A percentile compares a stretch with the other conserved stretches of the same genome.
Conservation (phyloP, 179 eudicot species). For the Beta lomatogona region DNA sequence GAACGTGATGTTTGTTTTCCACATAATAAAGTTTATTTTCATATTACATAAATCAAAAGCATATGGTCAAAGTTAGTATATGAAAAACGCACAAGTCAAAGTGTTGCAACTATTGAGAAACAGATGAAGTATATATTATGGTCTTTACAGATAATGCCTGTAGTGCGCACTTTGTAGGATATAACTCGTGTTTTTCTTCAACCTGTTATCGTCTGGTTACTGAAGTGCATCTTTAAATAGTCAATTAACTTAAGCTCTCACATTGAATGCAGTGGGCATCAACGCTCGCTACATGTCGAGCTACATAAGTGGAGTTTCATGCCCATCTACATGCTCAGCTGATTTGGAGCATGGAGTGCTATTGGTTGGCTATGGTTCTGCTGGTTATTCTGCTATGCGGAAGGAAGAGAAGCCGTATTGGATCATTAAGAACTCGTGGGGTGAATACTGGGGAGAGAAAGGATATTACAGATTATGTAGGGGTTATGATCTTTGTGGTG, state of each 20-base stretch:
- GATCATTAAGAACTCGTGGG: slow-evolving; percentile 98
- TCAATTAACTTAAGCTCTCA: not conserved
- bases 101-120: no score
- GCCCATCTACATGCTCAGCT: slow-evolving; percentile 75
- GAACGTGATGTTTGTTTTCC: not conserved
- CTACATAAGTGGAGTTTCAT: slow-evolving; percentile 81
- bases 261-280: slow-evolving; percentile 68
- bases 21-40: no score
- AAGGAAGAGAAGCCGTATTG: slow-evolving; percentile 78
- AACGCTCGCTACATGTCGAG: slow-evolving; percentile 85
- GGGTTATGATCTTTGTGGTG: slow-evolving; percentile 80
- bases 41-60: no score
- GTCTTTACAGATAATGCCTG: no score
- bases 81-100: no score
- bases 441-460: slow-evolving; percentile 73
- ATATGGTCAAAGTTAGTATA: no score
- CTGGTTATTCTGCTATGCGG: slow-evolving; percentile 55
- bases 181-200: no score
- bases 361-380: slow-evolving; percentile 72
- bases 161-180: no score
- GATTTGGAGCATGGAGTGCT: slow-evolving; percentile 78
- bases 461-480: slow-evolving; percentile 88
- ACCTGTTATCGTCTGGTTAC: no score
- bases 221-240: not conserved
- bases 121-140: no score